Conservation (phyloP, 495 filamentous ascomycete genomes). For the Delitschia confertaspora region DNA sequence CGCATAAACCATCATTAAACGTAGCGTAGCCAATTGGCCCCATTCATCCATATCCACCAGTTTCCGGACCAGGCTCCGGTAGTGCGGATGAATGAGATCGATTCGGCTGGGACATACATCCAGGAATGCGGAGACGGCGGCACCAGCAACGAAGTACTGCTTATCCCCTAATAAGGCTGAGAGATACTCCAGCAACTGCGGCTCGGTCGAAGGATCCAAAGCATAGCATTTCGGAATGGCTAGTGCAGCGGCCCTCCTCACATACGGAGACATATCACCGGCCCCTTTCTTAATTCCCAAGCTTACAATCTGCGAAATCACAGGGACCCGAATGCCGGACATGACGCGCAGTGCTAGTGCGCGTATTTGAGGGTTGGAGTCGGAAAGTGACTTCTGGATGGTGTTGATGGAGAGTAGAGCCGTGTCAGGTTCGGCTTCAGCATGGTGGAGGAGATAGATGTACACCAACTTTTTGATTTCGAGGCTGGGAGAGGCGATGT, state of each 20-base stretch:
- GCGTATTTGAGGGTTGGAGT: constrained; percentile 79
- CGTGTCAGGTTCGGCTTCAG: constrained; percentile 88
- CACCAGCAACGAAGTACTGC: constrained; percentile 90
- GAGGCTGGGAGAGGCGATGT: constrained; percentile 80
- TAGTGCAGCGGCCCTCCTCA: constrained; percentile 84
- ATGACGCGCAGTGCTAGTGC: constrained; percentile 88
- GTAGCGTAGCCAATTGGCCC: constrained; percentile 77
- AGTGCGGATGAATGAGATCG: constrained; percentile 83
- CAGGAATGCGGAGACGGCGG: constrained; percentile 80
- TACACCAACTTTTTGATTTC: constrained; percentile 97
- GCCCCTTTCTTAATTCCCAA: constrained; percentile 86
- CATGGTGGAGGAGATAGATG: constrained; percentile 92
- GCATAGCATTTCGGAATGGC: constrained; percentile 97
- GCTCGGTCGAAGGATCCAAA: constrained; percentile 78
- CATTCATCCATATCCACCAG: constrained; percentile 99
- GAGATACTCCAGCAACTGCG: constrained; percentile 75
- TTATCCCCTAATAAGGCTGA: constrained; percentile 70
- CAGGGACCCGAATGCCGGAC: constrained; percentile 90
- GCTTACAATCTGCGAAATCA: constrained; percentile 98
- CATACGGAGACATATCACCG: constrained; percentile 88
- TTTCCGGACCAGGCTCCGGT: constrained; percentile 73
- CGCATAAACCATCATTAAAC: constrained; percentile 73
- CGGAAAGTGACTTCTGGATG: constrained; percentile 92
- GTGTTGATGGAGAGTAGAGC: constrained; percentile 95
- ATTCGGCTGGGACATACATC: constrained; percentile 80